phyloP scores from a whole-genome alignment of 2,329 filamentous ascomycete species.

The Chrysosporium keratinophilum region DNA sequence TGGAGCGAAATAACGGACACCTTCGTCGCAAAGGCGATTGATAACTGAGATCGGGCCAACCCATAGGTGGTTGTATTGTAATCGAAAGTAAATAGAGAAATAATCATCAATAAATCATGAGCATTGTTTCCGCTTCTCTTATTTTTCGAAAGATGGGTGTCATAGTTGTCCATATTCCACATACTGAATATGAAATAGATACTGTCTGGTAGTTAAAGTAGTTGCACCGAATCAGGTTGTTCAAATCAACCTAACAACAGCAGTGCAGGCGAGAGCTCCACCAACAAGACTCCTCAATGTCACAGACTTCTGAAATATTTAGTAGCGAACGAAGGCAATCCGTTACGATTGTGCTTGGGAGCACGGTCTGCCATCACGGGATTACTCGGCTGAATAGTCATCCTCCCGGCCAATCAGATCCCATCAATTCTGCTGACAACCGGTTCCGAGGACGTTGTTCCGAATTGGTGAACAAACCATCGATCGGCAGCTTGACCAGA shows the following conservation, averaged over 20 bases:
- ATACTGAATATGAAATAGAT: too few species aligned
- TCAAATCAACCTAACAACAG: too few species aligned
- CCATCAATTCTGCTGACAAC: conserved; percentile 15
- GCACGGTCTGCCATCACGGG: conserved; percentile 12
- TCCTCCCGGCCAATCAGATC: conserved; percentile 15
- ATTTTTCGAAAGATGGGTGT: not conserved
- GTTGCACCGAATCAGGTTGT: too few species aligned
- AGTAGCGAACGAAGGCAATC: not conserved
- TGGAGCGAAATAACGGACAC: too few species aligned
- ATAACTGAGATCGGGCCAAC: not conserved
- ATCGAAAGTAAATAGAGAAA: not conserved
- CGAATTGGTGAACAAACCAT: conserved; percentile 4
- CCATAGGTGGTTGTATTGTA: too few species aligned
- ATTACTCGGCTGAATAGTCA: conserved; percentile 14
- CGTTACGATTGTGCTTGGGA: not conserved
- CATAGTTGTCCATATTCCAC: too few species aligned
- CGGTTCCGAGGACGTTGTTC: conserved; percentile 15
- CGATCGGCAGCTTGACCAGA: not conserved
- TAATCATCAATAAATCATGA: not conserved
- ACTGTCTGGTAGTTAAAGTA: too few species aligned
- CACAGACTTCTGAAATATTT: too few species aligned
- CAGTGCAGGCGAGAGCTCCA: too few species aligned
- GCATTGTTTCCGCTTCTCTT: not conserved
- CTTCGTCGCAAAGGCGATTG: not conserved
- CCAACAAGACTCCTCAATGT: too few species aligned